Percentiles rank a stretch among this genome's conserved stretches.
These are phyloP conservation scores for Coemansia sp. DNA, from an alignment of 192 early-diverging fungal genomes.

Conservation along the genomic window DNA sequence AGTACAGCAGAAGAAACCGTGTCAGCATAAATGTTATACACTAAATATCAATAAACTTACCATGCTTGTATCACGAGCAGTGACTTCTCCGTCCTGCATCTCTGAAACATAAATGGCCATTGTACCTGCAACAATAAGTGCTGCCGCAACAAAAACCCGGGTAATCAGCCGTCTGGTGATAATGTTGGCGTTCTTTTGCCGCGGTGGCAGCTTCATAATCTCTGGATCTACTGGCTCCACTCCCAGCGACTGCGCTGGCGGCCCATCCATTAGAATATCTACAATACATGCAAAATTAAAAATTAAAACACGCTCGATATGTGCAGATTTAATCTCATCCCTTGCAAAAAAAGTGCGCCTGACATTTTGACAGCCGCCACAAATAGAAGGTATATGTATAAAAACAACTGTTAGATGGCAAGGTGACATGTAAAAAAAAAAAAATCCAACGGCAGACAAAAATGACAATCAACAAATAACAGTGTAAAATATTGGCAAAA, in stretches of 20 bases:
- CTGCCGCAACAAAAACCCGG: slow-evolving; percentile 76
- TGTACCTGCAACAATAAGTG: slow-evolving; percentile 81
- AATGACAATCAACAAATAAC: not conserved
- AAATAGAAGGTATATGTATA: not conserved
- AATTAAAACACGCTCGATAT: not conserved
- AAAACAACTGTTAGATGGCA: not conserved
- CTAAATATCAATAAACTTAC: slow-evolving; percentile 49
- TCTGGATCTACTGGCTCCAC: slow-evolving; percentile 92
- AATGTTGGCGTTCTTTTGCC: slow-evolving; percentile 74
- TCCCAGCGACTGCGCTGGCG: slow-evolving; percentile 95
- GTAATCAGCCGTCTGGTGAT: slow-evolving; percentile 69
- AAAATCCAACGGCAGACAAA: not conserved
- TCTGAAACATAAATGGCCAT: slow-evolving; percentile 77
- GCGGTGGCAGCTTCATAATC: slow-evolving; percentile 86
- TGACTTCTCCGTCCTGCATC: slow-evolving; percentile 70
- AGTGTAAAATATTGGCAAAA: not conserved
- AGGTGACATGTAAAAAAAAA: not conserved
- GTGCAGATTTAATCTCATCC: no score
- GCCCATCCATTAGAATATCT: slow-evolving; percentile 96
- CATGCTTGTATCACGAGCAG: slow-evolving; percentile 84
- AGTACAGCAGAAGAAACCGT: not conserved
- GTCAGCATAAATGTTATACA: not conserved
- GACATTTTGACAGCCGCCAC: not conserved
- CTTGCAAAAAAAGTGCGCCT: not conserved
- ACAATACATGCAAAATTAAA: slow-evolving; percentile 41